Conservation (phyloP, 768 basidiomycete genomes). For the Leccinum olivaceopallidum region DNA sequence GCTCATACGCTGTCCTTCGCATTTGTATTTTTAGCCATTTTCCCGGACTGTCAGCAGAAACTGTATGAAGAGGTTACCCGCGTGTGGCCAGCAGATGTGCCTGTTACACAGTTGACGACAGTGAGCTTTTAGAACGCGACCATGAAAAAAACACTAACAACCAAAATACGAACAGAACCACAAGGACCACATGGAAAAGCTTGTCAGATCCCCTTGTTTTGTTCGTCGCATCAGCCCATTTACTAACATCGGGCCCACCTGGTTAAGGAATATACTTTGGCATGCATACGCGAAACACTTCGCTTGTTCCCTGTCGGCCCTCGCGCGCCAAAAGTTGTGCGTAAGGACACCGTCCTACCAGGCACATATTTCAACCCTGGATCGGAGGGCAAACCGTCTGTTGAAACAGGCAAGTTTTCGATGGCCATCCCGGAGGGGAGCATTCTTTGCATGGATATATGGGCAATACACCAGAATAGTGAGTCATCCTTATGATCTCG, state of each 20-base stretch:
- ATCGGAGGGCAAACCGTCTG: constrained; percentile 6
- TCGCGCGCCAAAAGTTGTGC: constrained; percentile 38
- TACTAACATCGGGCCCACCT: not conserved
- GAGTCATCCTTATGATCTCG: constrained; percentile 14
- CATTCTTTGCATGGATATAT: constrained; percentile 40
- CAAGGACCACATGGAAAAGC: constrained; percentile 38
- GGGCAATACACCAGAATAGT: constrained; percentile 49
- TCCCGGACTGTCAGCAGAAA: constrained; percentile 50
- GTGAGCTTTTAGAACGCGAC: constrained; percentile 24
- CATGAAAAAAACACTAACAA: not conserved
- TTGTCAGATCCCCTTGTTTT: constrained; percentile 30
- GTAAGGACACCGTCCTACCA: constrained; percentile 36
- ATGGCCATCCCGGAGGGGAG: constrained; percentile 43
- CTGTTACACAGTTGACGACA: constrained; percentile 24
- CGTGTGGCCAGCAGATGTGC: constrained; percentile 42
- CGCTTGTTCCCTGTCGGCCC: constrained; percentile 42
- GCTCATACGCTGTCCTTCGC: constrained; percentile 47
- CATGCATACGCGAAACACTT: constrained; percentile 47
- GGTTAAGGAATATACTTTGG: constrained; percentile 42
- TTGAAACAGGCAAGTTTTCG: constrained; percentile 31
- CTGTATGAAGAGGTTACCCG: constrained; percentile 41
- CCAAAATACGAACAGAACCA: constrained; percentile 33
- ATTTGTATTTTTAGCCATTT: constrained; percentile 45
- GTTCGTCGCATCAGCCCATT: too few relatives aligned
- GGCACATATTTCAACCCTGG: constrained; percentile 35